Evolutionary conservation across 2,329 filamentous ascomycete species (phyloP), one percentile per base, ranked within the genome.

Genomic region (Fusarium heterosporum): DNA sequence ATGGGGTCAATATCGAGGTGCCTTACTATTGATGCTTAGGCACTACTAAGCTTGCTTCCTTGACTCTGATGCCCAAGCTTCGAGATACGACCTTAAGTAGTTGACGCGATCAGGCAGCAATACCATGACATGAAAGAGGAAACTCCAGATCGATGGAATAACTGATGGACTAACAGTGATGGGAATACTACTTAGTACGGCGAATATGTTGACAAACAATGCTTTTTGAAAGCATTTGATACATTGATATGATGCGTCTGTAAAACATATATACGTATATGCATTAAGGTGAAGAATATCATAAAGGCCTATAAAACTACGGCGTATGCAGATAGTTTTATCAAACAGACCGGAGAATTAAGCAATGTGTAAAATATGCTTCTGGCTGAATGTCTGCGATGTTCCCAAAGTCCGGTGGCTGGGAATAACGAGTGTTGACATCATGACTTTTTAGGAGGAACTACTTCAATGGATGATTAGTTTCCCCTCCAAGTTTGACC

Each of bases 401-500:
- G 32, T 45, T 14, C 22, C 14, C 17, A 26, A 53, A 55, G 30
- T 26, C 25, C 39, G 59, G 68, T 70, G 66, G 64, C 68, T 66
- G 62, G 66, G 64, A 57, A 45, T 42, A 32, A 40, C 6, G 40
- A 43, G 39, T 64, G 56, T 70, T 73, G 71, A 73, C 70, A 73
- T 73, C 70, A 73, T 72, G 66, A 72, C 70, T 73, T 57, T 63
- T 38, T 6, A 19, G 32, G 17, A 32, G 42, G 19, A 42, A 68
- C 38, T 46, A 48, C 32, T 28, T 32, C 10, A 26, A 36, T 14
- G n/a, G n/a, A 32, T n/a, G 13, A 8, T 7, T 4, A 11, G 36
- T 19, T 11, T 13, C 2, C 36, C 17, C 26, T 22, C 34, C n/a
- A 4, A 56, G 12, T 22, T 34, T 25, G 30, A 29, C 28, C 22